phyloP scores from a whole-genome alignment of 108 stramenopile genomes.

The Epithemia pelagica region DNA sequence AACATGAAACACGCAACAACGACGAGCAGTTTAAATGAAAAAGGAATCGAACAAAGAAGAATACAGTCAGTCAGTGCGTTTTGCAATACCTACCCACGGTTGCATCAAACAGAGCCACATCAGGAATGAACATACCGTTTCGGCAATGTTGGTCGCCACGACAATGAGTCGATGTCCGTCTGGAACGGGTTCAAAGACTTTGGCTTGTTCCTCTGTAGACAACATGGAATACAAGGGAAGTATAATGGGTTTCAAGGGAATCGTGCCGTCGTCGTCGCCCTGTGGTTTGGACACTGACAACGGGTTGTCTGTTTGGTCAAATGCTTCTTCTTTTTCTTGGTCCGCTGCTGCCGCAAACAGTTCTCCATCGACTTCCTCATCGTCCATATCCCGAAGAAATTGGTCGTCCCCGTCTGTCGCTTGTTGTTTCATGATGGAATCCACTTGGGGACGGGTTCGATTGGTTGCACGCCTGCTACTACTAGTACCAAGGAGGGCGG shows the following conservation, averaged over 20 bases:
- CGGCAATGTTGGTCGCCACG: slow-evolving; percentile 96
- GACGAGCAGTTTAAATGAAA: no score
- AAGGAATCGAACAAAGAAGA: no score
- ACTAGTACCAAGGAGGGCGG: slow-evolving; percentile 23
- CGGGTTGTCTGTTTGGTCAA: slow-evolving; percentile 31
- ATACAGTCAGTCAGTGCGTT: no score
- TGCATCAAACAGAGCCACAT: no score
- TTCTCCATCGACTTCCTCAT: slow-evolving; percentile 79
- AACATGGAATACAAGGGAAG: slow-evolving; percentile 94
- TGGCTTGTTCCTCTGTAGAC: slow-evolving; percentile 83
- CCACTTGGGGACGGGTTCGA: neutral
- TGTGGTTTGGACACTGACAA: neutral
- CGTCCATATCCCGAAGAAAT: slow-evolving; percentile 72
- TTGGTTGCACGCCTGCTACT: neutral
- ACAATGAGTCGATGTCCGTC: slow-evolving; percentile 89
- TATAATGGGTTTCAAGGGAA: slow-evolving; percentile 55
- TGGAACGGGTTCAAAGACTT: slow-evolving; percentile 85
- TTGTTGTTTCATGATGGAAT: no score
- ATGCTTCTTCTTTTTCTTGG: slow-evolving; percentile 8
- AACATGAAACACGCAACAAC: no score
- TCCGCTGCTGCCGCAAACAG: slow-evolving; percentile 5
- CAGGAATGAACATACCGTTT: slow-evolving; percentile 69
- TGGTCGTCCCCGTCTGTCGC: neutral
- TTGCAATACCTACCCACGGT: no score
- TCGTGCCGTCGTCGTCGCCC: slow-evolving; percentile 19